A percentile compares a stretch with the other conserved stretches of the same genome.
Conservation (phyloP, 2,329 filamentous ascomycete species). For the Ascochyta lentis region DNA sequence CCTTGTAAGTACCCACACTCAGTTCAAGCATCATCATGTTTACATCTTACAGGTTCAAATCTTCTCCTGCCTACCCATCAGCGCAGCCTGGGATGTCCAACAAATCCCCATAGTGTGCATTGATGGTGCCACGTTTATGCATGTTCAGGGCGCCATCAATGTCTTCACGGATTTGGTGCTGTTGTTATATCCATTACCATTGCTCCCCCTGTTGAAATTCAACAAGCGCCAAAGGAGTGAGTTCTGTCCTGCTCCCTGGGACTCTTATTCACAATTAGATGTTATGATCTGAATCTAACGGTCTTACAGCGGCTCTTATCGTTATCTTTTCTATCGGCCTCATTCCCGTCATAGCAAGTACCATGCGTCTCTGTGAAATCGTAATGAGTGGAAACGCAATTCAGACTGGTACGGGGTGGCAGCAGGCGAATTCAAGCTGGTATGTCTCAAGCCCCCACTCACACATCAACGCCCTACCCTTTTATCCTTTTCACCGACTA, state of each 20-base stretch:
- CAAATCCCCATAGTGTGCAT: slow-evolving; percentile 26
- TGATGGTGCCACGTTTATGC: slow-evolving; percentile 28
- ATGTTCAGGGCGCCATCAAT: slow-evolving; percentile 32
- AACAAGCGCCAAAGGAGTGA: slow-evolving; percentile 35
- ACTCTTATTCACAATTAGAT: not conserved
- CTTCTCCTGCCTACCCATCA: slow-evolving; percentile 31
- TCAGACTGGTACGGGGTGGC: slow-evolving; percentile 19
- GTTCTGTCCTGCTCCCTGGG: not conserved
- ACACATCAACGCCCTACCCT: not conserved
- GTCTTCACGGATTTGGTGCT: slow-evolving; percentile 33
- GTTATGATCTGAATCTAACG: not conserved
- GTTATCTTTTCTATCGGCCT: slow-evolving; percentile 38
- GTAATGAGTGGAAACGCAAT: slow-evolving; percentile 24
- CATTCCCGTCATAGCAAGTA: slow-evolving; percentile 36
- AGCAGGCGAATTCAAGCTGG: slow-evolving; percentile 35
- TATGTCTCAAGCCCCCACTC: not conserved
- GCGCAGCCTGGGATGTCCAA: slow-evolving; percentile 28
- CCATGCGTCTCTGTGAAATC: slow-evolving; percentile 37
- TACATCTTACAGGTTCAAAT: slow-evolving; percentile 22
- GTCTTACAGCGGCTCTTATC: slow-evolving; percentile 28
- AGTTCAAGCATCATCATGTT: not conserved
- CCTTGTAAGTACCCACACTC: slow-evolving; percentile 20
- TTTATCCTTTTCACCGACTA: not conserved
- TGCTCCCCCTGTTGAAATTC: slow-evolving; percentile 33
- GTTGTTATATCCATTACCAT: slow-evolving; percentile 33